Percentiles rank a stretch among this genome's conserved stretches.
Conservation (phyloP, 306 rosid species). For the Fagus crenata region DNA sequence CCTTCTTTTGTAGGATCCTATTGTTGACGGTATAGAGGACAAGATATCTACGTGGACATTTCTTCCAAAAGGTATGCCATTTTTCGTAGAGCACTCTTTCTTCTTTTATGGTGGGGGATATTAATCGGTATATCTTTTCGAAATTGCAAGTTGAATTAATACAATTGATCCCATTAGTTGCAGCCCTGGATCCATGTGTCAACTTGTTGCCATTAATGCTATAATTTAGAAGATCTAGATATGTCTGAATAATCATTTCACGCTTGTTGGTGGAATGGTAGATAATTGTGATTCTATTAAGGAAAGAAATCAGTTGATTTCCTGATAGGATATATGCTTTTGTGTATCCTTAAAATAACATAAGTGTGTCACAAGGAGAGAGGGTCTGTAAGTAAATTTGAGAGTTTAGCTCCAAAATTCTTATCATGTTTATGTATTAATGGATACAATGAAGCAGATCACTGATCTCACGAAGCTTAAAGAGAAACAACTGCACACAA, state of each 20-base stretch:
- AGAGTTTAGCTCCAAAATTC: not conserved
- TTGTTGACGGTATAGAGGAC: conserved; percentile 88
- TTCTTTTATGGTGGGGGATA: not conserved
- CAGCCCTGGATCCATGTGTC: not conserved
- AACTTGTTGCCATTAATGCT: not conserved
- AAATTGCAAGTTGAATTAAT: not conserved
- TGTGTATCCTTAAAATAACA: not conserved
- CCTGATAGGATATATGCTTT: not conserved
- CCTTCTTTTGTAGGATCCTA: conserved; percentile 67
- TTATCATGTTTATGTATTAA: not conserved
- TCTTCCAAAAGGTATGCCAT: conserved; percentile 87
- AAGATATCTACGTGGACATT: conserved; percentile 94
- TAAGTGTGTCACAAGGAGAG: not conserved
- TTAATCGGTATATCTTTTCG: not conserved
- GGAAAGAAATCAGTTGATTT: not conserved
- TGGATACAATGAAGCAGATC: not conserved
- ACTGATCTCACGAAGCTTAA: not conserved
- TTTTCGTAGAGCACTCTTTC: conserved; percentile 3
- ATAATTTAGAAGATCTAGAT: not conserved
- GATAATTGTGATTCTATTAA: not conserved
- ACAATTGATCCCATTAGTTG: not conserved
- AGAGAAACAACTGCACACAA: not conserved
- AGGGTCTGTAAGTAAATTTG: not conserved
- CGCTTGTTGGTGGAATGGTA: not conserved
- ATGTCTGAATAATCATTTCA: not conserved